A percentile compares a stretch with the other conserved stretches of the same genome.
These are phyloP conservation scores for Microbotryomycetes sp. DNA, from an alignment of 1,284 basidiomycete genomes.

Conservation along the genomic window DNA sequence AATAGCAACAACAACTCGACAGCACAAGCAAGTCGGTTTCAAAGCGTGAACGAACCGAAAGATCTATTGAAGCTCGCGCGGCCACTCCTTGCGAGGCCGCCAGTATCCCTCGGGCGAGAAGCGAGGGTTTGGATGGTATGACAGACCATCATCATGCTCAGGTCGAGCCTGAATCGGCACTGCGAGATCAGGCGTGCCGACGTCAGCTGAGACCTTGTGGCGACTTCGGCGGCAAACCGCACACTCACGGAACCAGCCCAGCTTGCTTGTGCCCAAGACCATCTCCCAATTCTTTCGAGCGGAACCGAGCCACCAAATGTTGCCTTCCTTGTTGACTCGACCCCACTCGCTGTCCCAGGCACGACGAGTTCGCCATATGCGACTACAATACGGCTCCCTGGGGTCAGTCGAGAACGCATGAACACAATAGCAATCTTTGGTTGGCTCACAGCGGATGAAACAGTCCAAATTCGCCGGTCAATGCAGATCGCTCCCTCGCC, in stretches of 20 bases:
- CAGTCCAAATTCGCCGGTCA: constrained; percentile 43
- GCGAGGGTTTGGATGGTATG: constrained; percentile 62
- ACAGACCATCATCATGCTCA: constrained; percentile 54
- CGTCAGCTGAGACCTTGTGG: constrained; percentile 8
- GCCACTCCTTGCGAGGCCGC: constrained; percentile 63
- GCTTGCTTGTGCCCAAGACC: constrained; percentile 60
- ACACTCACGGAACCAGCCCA: constrained; percentile 55
- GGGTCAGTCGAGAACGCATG: background rate
- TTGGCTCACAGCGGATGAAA: constrained; percentile 6
- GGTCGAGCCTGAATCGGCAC: constrained; percentile 59
- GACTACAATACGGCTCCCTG: constrained; percentile 9
- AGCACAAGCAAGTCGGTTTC: too few species aligned
- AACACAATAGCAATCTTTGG: constrained; percentile 16
- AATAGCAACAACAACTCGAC: too few species aligned
- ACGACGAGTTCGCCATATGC: constrained; percentile 40
- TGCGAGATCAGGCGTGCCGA: constrained; percentile 39
- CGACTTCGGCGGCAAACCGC: constrained; percentile 10
- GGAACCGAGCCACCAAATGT: constrained; percentile 76
- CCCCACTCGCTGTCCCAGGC: constrained; percentile 76
- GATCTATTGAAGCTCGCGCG: constrained; percentile 48
- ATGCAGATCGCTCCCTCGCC: constrained; percentile 54
- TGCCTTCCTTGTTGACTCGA: constrained; percentile 59
- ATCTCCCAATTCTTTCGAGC: constrained; percentile 59
- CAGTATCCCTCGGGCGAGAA: constrained; percentile 63
- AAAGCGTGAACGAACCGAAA: too few species aligned